Evolutionary conservation across 805 yeast genomes (phyloP).

Genomic region (Brettanomyces custersianus): DNA sequence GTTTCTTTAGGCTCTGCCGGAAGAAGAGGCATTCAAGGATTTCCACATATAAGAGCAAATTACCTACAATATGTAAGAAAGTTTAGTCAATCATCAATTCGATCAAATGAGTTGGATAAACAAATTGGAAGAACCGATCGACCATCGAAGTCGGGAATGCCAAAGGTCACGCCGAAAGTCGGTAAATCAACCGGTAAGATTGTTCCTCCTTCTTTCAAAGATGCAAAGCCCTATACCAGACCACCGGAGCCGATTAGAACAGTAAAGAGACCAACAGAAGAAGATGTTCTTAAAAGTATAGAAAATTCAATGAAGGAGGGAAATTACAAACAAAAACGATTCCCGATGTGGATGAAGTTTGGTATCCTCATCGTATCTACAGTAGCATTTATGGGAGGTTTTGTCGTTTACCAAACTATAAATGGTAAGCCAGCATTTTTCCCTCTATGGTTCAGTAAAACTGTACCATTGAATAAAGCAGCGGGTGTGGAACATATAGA

Average conservation of each 20-base stretch:
- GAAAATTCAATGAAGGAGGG: conserved; percentile 12
- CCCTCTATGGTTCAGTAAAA: conserved; percentile 22
- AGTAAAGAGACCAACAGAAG: conserved; percentile 4
- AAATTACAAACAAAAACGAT: conserved; percentile 6
- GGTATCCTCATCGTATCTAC: conserved; percentile 16
- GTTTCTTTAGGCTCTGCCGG: no score
- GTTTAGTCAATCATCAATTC: no score
- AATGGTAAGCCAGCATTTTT: conserved; percentile 23
- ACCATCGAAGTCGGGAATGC: no score
- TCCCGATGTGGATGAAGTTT: conserved; percentile 12
- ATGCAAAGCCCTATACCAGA: conserved; percentile 9
- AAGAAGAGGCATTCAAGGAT: no score
- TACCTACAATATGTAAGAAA: no score
- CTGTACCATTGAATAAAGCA: conserved; percentile 18
- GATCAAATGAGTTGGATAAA: no score
- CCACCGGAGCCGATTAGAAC: neutral
- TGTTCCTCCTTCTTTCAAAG: conserved; percentile 14
- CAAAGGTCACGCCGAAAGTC: no score
- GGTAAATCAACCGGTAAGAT: no score
- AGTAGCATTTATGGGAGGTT: conserved; percentile 16
- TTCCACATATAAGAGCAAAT: no score
- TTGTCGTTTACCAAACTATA: conserved; percentile 20
- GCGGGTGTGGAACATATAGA: conserved; percentile 20
- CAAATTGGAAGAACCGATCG: no score
- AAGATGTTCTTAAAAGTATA: conserved; percentile 7